Percentiles rank a stretch among this genome's conserved stretches.
Conservation (phyloP, 2,329 filamentous ascomycete species). For the Neofusicoccum laricinum region DNA sequence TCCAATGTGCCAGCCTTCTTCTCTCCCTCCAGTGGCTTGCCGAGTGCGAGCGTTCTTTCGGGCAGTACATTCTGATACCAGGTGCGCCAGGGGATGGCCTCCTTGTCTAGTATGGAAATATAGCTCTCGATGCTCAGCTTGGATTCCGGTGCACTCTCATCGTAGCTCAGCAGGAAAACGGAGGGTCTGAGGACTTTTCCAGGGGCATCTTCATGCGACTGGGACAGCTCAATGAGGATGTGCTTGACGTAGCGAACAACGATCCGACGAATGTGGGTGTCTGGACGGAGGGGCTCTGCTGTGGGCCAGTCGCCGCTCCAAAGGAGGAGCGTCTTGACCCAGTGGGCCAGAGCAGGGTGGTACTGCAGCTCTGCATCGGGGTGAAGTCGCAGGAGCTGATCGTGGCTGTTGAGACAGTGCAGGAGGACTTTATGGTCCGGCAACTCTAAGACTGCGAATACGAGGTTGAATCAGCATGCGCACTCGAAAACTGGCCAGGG, state of each 20-base stretch:
- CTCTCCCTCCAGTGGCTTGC: background rate
- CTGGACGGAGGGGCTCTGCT: background rate
- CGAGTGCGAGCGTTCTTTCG: background rate
- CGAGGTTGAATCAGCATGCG: background rate
- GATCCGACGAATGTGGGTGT: background rate
- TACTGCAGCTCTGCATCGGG: slow-evolving; percentile 27
- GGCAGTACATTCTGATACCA: background rate
- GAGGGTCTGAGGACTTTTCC: slow-evolving; percentile 21
- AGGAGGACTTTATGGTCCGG: background rate
- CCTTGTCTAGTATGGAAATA: slow-evolving; percentile 36
- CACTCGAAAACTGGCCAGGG: background rate
- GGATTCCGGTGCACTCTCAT: slow-evolving; percentile 15
- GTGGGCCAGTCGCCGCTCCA: slow-evolving; percentile 8
- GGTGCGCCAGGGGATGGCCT: slow-evolving; percentile 24
- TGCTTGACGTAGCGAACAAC: slow-evolving; percentile 5
- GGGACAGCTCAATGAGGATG: slow-evolving; percentile 28
- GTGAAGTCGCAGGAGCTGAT: background rate
- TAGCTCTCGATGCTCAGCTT: slow-evolving; percentile 29
- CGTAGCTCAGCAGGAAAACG: slow-evolving; percentile 20
- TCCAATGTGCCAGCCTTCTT: background rate
- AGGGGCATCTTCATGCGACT: slow-evolving; percentile 17
- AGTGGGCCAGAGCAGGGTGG: slow-evolving; percentile 40
- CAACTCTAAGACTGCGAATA: background rate
- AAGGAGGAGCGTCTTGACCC: slow-evolving; percentile 35
- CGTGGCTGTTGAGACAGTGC: background rate